phyloP scores from a whole-genome alignment of 495 filamentous ascomycete genomes.

The Penicillium egyptiacum region DNA sequence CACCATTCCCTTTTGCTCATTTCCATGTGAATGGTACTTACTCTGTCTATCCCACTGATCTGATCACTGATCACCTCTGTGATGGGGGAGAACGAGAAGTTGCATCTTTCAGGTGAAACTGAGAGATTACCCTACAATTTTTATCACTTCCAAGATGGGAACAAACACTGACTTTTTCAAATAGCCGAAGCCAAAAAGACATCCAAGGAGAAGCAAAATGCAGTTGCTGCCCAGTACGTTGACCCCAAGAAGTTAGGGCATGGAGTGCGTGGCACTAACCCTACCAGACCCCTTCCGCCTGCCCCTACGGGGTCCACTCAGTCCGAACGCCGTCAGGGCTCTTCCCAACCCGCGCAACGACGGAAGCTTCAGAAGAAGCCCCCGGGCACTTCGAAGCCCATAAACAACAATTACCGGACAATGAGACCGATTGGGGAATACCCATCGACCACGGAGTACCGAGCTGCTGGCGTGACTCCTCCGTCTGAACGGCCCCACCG shows the following conservation, averaged over 20 bases:
- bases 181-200: conserved; percentile 1
- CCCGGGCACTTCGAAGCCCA: conserved; percentile 12
- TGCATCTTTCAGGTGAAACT: neutral
- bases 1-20: neutral
- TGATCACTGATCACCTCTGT: neutral
- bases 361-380: conserved; percentile 21
- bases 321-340: conserved; percentile 13
- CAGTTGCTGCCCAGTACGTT: neutral
- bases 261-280: conserved; percentile 25
- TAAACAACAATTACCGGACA: conserved; percentile 8
- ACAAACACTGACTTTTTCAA: neutral
- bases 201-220: neutral
- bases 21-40: neutral
- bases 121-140: neutral
- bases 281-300: conserved; percentile 28
- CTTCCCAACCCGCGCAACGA: conserved; percentile 21
- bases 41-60: neutral
- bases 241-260: conserved; percentile 22
- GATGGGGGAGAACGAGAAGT: neutral
- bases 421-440: conserved; percentile 33
- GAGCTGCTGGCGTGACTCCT: conserved; percentile 22
- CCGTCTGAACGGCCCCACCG: conserved; percentile 18
- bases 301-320: conserved; percentile 25
- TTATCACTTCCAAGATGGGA: neutral
- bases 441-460: conserved; percentile 27